Conservation (phyloP, 2,329 filamentous ascomycete genomes). For the Didymella segeticola region DNA sequence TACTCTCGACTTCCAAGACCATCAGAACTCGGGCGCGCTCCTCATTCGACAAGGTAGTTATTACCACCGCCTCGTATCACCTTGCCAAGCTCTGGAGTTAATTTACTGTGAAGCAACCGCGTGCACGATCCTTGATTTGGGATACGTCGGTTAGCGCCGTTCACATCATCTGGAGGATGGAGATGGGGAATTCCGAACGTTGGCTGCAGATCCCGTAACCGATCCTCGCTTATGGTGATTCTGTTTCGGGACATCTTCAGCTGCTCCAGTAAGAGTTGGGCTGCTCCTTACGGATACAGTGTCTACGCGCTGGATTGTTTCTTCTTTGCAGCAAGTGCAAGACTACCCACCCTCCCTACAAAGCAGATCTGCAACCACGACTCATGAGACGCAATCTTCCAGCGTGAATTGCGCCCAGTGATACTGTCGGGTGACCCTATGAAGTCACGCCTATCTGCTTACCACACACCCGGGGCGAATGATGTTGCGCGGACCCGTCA, state of each 20-base stretch:
- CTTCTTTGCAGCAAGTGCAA: not conserved
- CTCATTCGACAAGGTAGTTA: slow-evolving; percentile 7
- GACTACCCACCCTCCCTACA: not conserved
- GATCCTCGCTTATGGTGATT: not conserved
- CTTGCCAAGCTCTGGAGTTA: slow-evolving; percentile 9
- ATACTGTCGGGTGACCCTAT: not conserved
- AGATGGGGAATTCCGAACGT: too few relatives aligned
- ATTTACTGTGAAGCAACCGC: slow-evolving; percentile 4
- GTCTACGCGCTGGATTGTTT: not conserved
- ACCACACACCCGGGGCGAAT: slow-evolving; percentile 1
- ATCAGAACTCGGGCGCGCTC: not conserved
- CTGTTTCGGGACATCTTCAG: not conserved
- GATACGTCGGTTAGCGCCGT: slow-evolving; percentile 17
- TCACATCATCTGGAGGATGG: not conserved
- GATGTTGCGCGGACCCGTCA: not conserved
- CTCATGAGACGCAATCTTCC: not conserved
- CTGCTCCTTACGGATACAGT: not conserved
- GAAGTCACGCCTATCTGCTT: not conserved
- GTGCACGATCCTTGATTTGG: slow-evolving; percentile 10
- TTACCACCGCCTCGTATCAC: slow-evolving; percentile 4
- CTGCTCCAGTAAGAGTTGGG: not conserved
- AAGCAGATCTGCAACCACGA: not conserved
- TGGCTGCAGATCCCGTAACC: not conserved
- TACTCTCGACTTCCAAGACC: slow-evolving; percentile 2
- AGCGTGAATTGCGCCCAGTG: not conserved